Evolutionary conservation across 1,284 basidiomycete genomes (phyloP).

Genomic region (Hortiboletus rubellus): DNA sequence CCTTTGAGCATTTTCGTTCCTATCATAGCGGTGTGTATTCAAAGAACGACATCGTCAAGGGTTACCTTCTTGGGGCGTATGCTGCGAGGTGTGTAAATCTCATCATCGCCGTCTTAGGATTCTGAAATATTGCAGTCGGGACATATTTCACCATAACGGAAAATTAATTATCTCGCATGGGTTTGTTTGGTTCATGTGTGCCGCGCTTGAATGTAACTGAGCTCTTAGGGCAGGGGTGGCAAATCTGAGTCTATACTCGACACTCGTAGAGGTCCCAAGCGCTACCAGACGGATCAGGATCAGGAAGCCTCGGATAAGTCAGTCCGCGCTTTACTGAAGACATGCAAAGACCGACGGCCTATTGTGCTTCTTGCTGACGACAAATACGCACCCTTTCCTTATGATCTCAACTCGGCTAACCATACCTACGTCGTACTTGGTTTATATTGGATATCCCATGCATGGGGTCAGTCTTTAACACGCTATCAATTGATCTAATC

Average conservation of each 20-base stretch:
- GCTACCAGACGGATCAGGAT: slow-evolving; percentile 50
- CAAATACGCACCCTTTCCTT: slow-evolving; percentile 70
- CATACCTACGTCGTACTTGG: slow-evolving; percentile 72
- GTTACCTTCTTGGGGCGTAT: slow-evolving; percentile 71
- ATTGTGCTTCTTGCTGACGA: slow-evolving; percentile 70
- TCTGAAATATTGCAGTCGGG: slow-evolving; percentile 50
- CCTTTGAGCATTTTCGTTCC: slow-evolving; percentile 69
- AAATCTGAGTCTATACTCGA: slow-evolving; percentile 57
- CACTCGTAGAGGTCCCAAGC: slow-evolving; percentile 38
- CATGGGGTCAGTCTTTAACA: slow-evolving; percentile 58
- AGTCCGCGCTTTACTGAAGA: slow-evolving; percentile 63
- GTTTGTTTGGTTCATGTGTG: slow-evolving; percentile 40
- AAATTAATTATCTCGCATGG: slow-evolving; percentile 77
- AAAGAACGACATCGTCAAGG: slow-evolving; percentile 58
- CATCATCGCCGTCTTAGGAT: slow-evolving; percentile 1
- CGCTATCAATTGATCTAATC: slow-evolving; percentile 4
- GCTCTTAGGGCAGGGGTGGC: slow-evolving; percentile 52
- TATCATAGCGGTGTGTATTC: slow-evolving; percentile 79
- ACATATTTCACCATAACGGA: slow-evolving; percentile 61
- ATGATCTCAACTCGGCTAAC: slow-evolving; percentile 50
- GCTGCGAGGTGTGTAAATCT: slow-evolving; percentile 52
- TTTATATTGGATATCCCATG: slow-evolving; percentile 66
- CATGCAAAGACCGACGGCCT: slow-evolving; percentile 50
- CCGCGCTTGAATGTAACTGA: not conserved
- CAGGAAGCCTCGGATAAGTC: slow-evolving; percentile 67